Conservation (phyloP, 2,329 filamentous ascomycete genomes). For the Escovopsis sp. region DNA sequence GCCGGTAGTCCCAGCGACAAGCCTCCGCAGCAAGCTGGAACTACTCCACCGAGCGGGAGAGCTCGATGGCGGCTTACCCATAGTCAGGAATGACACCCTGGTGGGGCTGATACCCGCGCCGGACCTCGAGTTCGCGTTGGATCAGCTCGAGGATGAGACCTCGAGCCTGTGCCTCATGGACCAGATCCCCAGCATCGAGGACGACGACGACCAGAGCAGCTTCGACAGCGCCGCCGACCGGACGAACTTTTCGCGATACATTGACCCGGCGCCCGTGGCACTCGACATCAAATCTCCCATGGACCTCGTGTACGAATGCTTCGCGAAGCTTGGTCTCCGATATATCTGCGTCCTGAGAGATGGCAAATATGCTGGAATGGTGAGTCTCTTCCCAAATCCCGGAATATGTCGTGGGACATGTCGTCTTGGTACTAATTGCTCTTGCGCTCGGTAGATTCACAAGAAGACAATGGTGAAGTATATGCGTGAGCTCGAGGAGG, state of each 20-base stretch:
- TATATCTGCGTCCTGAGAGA: slow-evolving; percentile 83
- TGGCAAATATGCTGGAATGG: slow-evolving; percentile 77
- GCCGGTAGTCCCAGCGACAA: slow-evolving; percentile 60
- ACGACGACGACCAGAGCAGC: slow-evolving; percentile 35
- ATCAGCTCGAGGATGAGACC: slow-evolving; percentile 64
- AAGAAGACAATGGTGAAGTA: slow-evolving; percentile 97
- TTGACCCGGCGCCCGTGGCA: slow-evolving; percentile 55
- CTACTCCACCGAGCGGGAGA: slow-evolving; percentile 74
- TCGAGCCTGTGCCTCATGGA: slow-evolving; percentile 72
- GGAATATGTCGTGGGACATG: too few relatives aligned
- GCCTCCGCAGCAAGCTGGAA: slow-evolving; percentile 68
- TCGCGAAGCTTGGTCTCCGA: slow-evolving; percentile 80
- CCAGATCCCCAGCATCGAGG: slow-evolving; percentile 45
- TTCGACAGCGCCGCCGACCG: slow-evolving; percentile 40
- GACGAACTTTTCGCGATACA: slow-evolving; percentile 78
- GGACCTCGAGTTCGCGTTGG: slow-evolving; percentile 84
- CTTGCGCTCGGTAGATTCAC: slow-evolving; percentile 43
- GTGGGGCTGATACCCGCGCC: slow-evolving; percentile 88
- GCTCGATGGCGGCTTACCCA: slow-evolving; percentile 80
- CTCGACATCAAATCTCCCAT: slow-evolving; percentile 76
- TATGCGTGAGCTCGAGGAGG: slow-evolving; percentile 65
- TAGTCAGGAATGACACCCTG: slow-evolving; percentile 62
- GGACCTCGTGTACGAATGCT: slow-evolving; percentile 92
- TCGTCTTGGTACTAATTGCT: background rate
- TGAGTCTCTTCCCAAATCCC: slow-evolving; percentile 30